These are phyloP conservation scores for Orbilia brochopaga DNA, from an alignment of 2,329 filamentous ascomycete genomes.

Conservation along the genomic window DNA sequence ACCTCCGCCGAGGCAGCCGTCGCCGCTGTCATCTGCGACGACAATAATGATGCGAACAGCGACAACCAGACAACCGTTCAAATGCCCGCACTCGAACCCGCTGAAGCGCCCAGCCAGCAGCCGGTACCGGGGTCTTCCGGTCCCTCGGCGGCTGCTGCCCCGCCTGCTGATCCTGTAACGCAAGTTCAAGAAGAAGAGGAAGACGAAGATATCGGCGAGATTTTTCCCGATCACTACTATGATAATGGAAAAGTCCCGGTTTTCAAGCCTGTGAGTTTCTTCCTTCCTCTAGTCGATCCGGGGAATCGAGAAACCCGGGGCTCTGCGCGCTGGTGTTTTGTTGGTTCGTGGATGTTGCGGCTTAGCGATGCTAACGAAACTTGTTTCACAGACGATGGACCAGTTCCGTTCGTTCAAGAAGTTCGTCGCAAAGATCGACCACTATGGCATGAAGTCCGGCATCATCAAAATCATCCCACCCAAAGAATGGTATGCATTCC, in stretches of 20 bases:
- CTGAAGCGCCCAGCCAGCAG: background rate
- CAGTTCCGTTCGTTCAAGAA: conserved; percentile 93
- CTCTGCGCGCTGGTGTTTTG: background rate
- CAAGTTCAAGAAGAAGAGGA: conserved; percentile 55
- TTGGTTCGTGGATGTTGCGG: background rate
- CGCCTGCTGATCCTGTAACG: conserved; percentile 10
- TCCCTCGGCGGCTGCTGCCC: background rate
- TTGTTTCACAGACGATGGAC: conserved; percentile 71
- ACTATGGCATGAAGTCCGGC: conserved; percentile 95
- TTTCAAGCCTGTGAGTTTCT: conserved; percentile 76
- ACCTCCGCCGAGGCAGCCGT: conserved; percentile 36
- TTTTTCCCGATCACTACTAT: conserved; percentile 86
- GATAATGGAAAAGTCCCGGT: conserved; percentile 82
- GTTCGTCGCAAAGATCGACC: conserved; percentile 88
- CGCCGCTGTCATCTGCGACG: conserved; percentile 8
- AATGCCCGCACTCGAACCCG: background rate
- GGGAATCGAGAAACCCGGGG: conserved; percentile 1
- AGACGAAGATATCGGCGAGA: conserved; percentile 74
- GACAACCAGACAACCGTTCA: background rate
- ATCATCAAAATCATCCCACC: conserved; percentile 96
- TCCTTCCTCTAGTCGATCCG: conserved; percentile 13
- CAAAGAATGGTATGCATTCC: conserved; percentile 77
- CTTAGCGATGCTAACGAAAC: conserved; percentile 5
- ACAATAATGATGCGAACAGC: conserved; percentile 6
- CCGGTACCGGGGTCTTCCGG: background rate